Base-by-base conservation (phyloP, 805 yeast species). In the Kockiozyma suomiensis region DNA sequence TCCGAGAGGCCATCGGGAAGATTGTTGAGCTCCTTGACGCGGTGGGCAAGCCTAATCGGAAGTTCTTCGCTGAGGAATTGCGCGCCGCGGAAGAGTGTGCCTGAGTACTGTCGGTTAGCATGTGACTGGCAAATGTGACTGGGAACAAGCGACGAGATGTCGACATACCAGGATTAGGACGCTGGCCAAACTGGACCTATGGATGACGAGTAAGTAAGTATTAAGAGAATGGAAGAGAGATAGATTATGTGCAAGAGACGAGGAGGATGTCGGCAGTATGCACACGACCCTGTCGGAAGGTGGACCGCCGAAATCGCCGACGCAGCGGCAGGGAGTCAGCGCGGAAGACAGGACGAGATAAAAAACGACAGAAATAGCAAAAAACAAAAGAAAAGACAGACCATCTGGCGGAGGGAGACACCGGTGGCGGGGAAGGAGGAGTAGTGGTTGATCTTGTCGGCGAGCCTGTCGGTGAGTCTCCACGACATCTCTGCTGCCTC, bases 391-490 rank as follows among this genome's bases (percentile, higher is more conserved):
- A 17, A 21, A 19, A 23, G n/a, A 48, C 62, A 4, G 32, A 66
- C 97, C 96, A 90, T 90, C 72, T 90, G 96, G 59, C 90, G 79
- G 61, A 90, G 76, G 2, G 91, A 85, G 2, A 90, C 90, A 0
- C 96, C 91, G 1, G 96, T 88, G 47, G 92, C 94, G 12, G 90
- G 87, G 64, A 85, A 80, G 54, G 80, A 78, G 2, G 96, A 91
- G 76, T 85, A 87, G 63, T 79, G 81, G 69, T 80, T 78, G 59
- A 87, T 84, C 69, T 80, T 76, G 35, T 83, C 82, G 61, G 82
- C 76, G 58, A 88, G 77, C 35, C 76, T 69, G 37, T 72, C 71
- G 7, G 77, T 70, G 64, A 75, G 65, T 63, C 66, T 66, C 76
- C 76, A 73, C 42, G 66, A 41, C 66, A 62, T 62, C 50, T 25